Base-by-base conservation (phyloP, 1,284 basidiomycete genomes). In the Xerocomus minutiporus region DNA sequence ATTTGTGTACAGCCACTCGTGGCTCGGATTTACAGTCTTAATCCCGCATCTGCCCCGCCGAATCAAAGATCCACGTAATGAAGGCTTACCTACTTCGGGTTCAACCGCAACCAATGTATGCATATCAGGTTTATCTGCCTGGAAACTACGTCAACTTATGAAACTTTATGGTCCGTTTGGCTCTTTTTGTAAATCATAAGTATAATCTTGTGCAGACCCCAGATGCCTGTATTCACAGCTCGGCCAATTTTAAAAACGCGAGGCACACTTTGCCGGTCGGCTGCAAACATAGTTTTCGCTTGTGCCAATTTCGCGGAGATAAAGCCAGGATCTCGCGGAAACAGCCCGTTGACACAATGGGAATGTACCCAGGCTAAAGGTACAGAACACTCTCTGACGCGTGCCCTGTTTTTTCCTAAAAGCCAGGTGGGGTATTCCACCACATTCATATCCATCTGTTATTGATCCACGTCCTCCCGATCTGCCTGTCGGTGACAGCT, bases 261-360 rank as follows among this genome's bases (percentile, higher is more conserved):
- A 25, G 39, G 28, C 25, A n/a, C 26, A 26, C 31, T 35, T 47
- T 58, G 45, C 53, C 50, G 50, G 25, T 49, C 60, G 60, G 56
- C 49, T 56, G 17, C n/a, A 2, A 41, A 28, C 15, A 8, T 36
- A 20, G 23, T 29, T 26, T 15, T 41, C 31, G 29, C 28, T 26
- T 15, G 8, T 15, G 20, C 38, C 45, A 49, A 49, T 53, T 55
- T 62, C 51, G 63, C 62, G 64, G 64, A 63, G 62, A 65, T 66
- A 51, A 54, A 45, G 36, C 29, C 41, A 36, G 34, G 29, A 29
- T 39, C 29, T n/a, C 34, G n/a, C n/a, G n/a, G n/a, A n/a, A n/a
- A n/a, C n/a, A n/a, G 7, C 34, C 23, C 26, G n/a, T 48, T 40
- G 45, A 52, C 46, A 58, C 34, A 23, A 48, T 43, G 17, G 54